Percentiles rank a stretch among this genome's conserved stretches.
phyloP scores from a whole-genome alignment of 148 eudicot species.

The Chenopodium berlandieri region DNA sequence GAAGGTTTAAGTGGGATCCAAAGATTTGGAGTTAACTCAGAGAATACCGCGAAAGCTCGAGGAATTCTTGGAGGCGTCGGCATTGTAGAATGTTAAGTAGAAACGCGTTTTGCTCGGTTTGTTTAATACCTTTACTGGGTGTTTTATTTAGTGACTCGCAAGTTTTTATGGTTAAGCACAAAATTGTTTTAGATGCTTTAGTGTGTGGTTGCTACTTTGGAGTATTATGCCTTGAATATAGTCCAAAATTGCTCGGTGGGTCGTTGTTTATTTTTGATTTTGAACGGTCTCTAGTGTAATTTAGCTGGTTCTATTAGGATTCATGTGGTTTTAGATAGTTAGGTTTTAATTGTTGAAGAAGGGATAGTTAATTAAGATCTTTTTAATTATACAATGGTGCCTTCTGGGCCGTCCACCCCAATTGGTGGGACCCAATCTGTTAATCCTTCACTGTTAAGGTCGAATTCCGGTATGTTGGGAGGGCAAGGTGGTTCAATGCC shows the following conservation, averaged over 20 bases:
- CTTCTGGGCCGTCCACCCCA: constrained; percentile 83
- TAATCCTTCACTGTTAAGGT: constrained; percentile 63
- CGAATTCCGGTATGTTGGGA: constrained; percentile 72
- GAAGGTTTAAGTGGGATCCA: constrained; percentile 30
- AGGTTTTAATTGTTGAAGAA: constrained; percentile 7
- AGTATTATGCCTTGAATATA: constrained; percentile 30
- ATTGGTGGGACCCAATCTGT: constrained; percentile 78
- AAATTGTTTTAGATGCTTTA: constrained; percentile 29
- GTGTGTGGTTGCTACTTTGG: constrained; percentile 31
- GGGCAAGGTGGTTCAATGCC: constrained; percentile 72
- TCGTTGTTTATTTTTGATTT: constrained; percentile 7
- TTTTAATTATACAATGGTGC: constrained; percentile 52
- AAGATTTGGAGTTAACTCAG: constrained; percentile 24
- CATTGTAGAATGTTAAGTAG: constrained; percentile 44
- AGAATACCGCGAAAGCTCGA: constrained; percentile 23
- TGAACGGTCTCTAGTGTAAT: constrained; percentile 14
- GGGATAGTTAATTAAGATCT: constrained; percentile 20
- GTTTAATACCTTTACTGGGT: constrained; percentile 28
- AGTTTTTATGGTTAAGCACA: constrained; percentile 31
- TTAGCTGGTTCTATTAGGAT: constrained; percentile 12
- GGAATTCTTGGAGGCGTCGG: constrained; percentile 28
- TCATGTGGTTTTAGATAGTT: constrained; percentile 36
- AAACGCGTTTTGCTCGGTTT: constrained; percentile 35
- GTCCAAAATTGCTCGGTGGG: constrained; percentile 22
- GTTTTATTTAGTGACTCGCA: constrained; percentile 26